These are phyloP conservation scores for Paramecium sexaurelia DNA, from an alignment of 73 alveolate genomes.

Conservation along the genomic window DNA sequence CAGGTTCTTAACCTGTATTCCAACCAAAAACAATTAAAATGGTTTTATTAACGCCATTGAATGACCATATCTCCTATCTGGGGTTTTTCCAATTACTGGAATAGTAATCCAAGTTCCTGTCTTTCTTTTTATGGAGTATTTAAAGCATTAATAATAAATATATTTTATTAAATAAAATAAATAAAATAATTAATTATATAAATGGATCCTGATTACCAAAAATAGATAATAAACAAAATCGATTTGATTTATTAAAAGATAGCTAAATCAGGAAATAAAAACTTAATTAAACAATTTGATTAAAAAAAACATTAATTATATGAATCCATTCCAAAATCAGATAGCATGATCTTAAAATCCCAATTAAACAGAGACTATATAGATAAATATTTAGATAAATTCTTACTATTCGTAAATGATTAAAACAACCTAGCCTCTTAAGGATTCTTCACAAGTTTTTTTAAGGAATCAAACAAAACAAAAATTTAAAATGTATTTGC, in stretches of 20 bases:
- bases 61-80: constrained; percentile 99
- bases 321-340: neutral
- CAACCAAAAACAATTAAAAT: constrained; percentile 95
- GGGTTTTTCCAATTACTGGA: constrained; percentile 98
- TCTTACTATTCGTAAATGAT: neutral
- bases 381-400: neutral
- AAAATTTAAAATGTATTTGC: neutral
- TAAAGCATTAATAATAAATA: too few species aligned
- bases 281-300: neutral
- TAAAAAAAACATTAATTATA: neutral
- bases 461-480: neutral
- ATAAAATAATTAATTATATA: too few species aligned
- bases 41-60: constrained; percentile 95
- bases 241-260: neutral
- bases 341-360: neutral
- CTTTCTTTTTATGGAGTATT: constrained; percentile 87
- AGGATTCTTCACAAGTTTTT: neutral
- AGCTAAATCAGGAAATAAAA: neutral
- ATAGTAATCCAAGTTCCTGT: constrained; percentile 97
- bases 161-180: too few species aligned
- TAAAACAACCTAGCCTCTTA: neutral
- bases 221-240: neutral
- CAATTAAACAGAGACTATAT: neutral
- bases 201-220: neutral
- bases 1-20: constrained; percentile 94